phyloP scores from a whole-genome alignment of 495 filamentous ascomycete genomes.

The Bryoglossum gracile region DNA sequence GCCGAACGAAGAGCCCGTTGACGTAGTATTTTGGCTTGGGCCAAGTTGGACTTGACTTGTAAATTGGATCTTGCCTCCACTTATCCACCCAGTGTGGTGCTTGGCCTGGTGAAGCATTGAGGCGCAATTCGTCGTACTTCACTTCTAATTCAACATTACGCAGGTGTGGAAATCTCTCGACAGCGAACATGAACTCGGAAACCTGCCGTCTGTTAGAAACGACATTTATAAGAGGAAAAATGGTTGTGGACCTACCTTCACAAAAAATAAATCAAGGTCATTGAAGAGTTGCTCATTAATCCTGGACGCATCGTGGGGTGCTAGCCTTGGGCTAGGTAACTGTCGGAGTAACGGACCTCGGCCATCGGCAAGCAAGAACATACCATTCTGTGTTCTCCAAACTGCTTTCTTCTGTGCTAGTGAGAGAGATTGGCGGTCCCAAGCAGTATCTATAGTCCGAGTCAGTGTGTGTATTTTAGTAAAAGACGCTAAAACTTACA shows the following conservation, averaged over 20 bases:
- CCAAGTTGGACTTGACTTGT: constrained; percentile 14
- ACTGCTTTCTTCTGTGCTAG: constrained; percentile 38
- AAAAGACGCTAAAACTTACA: constrained; percentile 40
- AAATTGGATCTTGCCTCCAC: constrained; percentile 45
- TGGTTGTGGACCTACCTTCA: constrained; percentile 61
- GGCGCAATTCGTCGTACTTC: constrained; percentile 40
- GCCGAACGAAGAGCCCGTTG: constrained; percentile 32
- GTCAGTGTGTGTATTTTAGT: neutral
- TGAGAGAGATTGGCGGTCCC: constrained; percentile 50
- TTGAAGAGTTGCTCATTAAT: constrained; percentile 35
- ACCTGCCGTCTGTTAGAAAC: constrained; percentile 38
- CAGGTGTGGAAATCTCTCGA: constrained; percentile 64
- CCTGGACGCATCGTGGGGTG: constrained; percentile 8
- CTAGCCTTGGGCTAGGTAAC: constrained; percentile 1
- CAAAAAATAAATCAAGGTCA: constrained; percentile 62
- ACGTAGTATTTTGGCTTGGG: constrained; percentile 22
- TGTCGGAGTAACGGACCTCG: constrained; percentile 8
- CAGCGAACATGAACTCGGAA: constrained; percentile 66
- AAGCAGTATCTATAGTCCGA: constrained; percentile 50
- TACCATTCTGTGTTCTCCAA: constrained; percentile 42
- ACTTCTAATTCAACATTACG: constrained; percentile 50
- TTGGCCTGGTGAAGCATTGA: constrained; percentile 23
- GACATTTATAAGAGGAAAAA: neutral
- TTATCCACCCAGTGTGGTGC: constrained; percentile 30
- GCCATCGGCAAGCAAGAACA: constrained; percentile 36